Percentiles rank a stretch among this genome's conserved stretches.
Evolutionary conservation across 345 rosid species (phyloP).

Genomic region (Aquilaria malaccensis): DNA sequence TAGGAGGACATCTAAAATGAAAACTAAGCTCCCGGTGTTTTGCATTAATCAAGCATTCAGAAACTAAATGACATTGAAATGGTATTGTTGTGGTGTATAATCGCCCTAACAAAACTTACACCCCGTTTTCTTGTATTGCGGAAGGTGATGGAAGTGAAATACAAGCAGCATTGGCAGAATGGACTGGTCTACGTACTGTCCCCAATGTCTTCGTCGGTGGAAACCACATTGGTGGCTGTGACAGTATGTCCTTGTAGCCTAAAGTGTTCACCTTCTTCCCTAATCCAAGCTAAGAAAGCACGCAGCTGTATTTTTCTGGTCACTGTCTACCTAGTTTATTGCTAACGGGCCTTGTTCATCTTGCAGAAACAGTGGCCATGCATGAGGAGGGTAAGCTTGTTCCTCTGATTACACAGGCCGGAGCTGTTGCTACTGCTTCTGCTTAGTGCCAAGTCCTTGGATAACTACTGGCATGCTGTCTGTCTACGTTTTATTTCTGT

Average conservation of each 20-base stretch:
- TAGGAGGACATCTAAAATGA: no score
- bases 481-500: no score
- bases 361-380: slow-evolving; percentile 51
- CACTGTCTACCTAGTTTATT: neutral
- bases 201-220: slow-evolving; percentile 75
- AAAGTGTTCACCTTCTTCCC: neutral
- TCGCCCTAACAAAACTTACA: neutral
- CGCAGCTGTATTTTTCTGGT: neutral
- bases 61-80: no score
- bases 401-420: slow-evolving; percentile 71
- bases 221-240: slow-evolving; percentile 83
- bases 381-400: slow-evolving; percentile 54
- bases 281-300: no score
- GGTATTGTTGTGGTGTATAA: no score
- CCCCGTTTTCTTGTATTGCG: neutral
- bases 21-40: no score
- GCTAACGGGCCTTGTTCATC: neutral
- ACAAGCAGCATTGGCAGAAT: slow-evolving; percentile 54
- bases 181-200: slow-evolving; percentile 64
- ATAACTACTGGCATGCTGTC: no score
- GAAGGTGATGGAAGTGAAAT: slow-evolving; percentile 61
- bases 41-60: no score
- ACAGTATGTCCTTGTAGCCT: slow-evolving; percentile 28
- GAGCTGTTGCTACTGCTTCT: slow-evolving; percentile 46
- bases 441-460: slow-evolving; percentile 9